A percentile compares a stretch with the other conserved stretches of the same genome.
phyloP scores from a whole-genome alignment of 495 filamentous ascomycete genomes.

The Podospora comata region DNA sequence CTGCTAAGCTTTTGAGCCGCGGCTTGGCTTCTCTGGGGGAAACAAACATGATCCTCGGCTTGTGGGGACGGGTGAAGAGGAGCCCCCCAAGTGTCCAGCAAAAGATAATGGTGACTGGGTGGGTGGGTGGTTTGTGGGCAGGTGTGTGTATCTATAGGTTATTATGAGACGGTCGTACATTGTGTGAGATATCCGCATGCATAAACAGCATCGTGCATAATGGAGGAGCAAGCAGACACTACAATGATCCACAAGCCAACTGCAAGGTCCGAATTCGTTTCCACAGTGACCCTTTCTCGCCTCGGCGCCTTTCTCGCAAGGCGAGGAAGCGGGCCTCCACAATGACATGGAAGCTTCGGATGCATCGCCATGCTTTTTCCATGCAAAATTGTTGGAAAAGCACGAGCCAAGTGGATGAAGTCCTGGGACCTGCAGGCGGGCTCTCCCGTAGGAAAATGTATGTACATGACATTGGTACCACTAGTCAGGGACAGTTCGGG shows the following conservation, averaged over 20 bases:
- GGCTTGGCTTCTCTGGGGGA: neutral
- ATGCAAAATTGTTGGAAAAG: conserved; percentile 4
- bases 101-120: neutral
- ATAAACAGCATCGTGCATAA: neutral
- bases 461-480: neutral
- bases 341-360: conserved; percentile 11
- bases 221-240: neutral
- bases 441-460: neutral
- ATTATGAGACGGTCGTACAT: neutral
- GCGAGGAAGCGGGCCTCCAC: conserved; percentile 4
- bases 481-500: neutral
- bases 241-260: neutral
- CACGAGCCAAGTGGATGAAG: conserved; percentile 4
- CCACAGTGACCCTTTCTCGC: neutral
- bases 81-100: neutral
- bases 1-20: conserved; percentile 29
- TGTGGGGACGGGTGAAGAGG: conserved; percentile 2
- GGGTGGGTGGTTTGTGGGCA: neutral
- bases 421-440: neutral
- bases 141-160: neutral
- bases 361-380: conserved; percentile 7
- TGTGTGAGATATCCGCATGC: neutral
- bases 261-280: conserved; percentile 2
- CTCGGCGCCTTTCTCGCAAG: conserved; percentile 8
- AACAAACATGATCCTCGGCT: neutral